phyloP scores from a whole-genome alignment of 805 yeast genomes.

The Sugiyamaella chiloensis region DNA sequence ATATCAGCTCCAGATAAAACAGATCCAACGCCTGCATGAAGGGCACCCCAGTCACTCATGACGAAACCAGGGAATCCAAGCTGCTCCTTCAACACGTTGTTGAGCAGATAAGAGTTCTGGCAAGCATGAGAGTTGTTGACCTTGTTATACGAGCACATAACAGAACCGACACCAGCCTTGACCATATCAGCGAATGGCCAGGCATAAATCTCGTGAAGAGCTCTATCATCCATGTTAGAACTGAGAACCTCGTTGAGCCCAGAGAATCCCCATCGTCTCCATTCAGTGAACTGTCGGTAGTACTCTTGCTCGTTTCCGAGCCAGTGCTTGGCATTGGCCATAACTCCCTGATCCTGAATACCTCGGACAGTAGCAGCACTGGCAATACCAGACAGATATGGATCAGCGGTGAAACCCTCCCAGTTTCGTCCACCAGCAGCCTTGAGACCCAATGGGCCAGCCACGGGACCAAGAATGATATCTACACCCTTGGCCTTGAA shows the following conservation, averaged over 20 bases:
- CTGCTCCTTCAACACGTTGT: conserved; percentile 56
- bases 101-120: conserved; percentile 54
- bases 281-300: conserved; percentile 52
- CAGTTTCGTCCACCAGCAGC: conserved; percentile 65
- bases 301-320: conserved; percentile 64
- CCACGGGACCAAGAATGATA: conserved; percentile 52
- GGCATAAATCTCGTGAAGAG: conserved; percentile 57
- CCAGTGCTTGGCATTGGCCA: conserved; percentile 55
- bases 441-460: conserved; percentile 60
- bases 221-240: conserved; percentile 56
- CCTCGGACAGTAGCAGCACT: conserved; percentile 54
- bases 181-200: conserved; percentile 69
- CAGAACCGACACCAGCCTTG: conserved; percentile 56
- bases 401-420: conserved; percentile 64
- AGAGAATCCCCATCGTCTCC: conserved; percentile 46
- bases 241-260: conserved; percentile 42
- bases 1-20: conserved; percentile 61
- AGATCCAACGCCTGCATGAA: conserved; percentile 52
- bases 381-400: conserved; percentile 54
- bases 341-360: conserved; percentile 54
- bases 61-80: conserved; percentile 66
- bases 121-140: conserved; percentile 58
- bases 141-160: conserved; percentile 60
- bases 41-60: conserved; percentile 68
- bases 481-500: conserved; percentile 53